phyloP scores from a whole-genome alignment of 768 basidiomycete species.

The Gymnopilus dilepis region DNA sequence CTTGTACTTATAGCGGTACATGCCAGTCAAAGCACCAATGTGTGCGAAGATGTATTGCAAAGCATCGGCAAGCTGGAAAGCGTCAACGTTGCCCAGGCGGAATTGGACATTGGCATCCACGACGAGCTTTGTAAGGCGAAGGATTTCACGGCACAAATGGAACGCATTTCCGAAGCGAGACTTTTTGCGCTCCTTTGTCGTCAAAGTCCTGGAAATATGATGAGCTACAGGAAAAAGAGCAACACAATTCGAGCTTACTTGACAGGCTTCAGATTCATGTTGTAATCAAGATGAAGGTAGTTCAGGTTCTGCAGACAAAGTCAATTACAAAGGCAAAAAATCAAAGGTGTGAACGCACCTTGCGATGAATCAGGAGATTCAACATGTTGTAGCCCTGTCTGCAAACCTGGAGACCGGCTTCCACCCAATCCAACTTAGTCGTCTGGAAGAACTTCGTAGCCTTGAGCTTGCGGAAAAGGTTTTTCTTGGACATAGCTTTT shows the following conservation, averaged over 20 bases:
- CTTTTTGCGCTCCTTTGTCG: conserved; percentile 99
- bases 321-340: not conserved
- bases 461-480: conserved; percentile 93
- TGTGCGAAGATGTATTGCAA: conserved; percentile 98
- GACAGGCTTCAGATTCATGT: conserved; percentile 98
- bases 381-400: conserved; percentile 99
- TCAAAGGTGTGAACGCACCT: conserved; percentile 51
- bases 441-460: conserved; percentile 99
- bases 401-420: conserved; percentile 98
- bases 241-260: conserved; percentile 50
- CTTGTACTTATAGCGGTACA: conserved; percentile 99
- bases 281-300: conserved; percentile 96
- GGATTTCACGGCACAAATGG: conserved; percentile 96
- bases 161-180: conserved; percentile 99
- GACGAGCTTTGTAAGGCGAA: conserved; percentile 96
- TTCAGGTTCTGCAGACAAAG: conserved; percentile 70
- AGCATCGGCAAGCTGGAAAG: conserved; percentile 98
- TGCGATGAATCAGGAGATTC: conserved; percentile 97
- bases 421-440: conserved; percentile 97
- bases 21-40: conserved; percentile 97
- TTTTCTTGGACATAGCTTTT: conserved; percentile 98
- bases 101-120: conserved; percentile 99
- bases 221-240: conserved; percentile 19
- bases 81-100: conserved; percentile 97
- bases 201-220: conserved; percentile 75